Evolutionary conservation across 2,329 filamentous ascomycete species (phyloP).

Genomic region (Venturia oleaginea): DNA sequence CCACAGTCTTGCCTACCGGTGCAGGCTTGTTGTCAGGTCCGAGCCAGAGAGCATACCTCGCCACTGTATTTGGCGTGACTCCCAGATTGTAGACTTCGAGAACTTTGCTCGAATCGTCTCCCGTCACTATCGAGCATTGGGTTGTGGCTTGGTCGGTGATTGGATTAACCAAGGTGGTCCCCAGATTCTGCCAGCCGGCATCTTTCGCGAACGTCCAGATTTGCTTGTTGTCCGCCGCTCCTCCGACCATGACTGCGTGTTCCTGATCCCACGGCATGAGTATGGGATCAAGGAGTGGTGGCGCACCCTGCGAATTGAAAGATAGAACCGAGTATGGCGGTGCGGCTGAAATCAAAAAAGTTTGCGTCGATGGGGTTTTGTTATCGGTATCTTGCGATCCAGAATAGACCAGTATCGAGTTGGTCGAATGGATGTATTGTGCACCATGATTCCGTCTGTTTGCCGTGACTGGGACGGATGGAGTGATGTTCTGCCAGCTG

Average conservation of each 20-base stretch:
- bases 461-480: conserved; percentile 47
- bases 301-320: conserved; percentile 46
- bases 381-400: conserved; percentile 56
- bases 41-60: conserved; percentile 57
- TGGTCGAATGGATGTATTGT: conserved; percentile 59
- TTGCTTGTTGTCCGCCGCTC: conserved; percentile 53
- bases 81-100: conserved; percentile 71
- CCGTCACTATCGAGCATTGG: conserved; percentile 57
- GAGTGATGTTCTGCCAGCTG: conserved; percentile 49
- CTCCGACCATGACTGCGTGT: conserved; percentile 67
- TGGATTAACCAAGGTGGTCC: conserved; percentile 52
- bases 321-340: conserved; percentile 56
- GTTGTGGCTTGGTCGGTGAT: conserved; percentile 44
- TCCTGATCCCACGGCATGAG: conserved; percentile 65
- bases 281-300: conserved; percentile 58
- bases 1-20: conserved; percentile 38
- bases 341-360: conserved; percentile 61
- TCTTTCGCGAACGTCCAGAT: conserved; percentile 63
- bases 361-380: conserved; percentile 55
- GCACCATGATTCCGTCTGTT: conserved; percentile 68
- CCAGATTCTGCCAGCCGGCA: conserved; percentile 58
- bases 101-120: conserved; percentile 67
- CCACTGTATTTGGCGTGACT: conserved; percentile 64
- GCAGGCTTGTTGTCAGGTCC: conserved; percentile 43
- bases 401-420: conserved; percentile 71